Conservation (phyloP, 176 grass and related monocot species). For the Oryza glaberrima region DNA sequence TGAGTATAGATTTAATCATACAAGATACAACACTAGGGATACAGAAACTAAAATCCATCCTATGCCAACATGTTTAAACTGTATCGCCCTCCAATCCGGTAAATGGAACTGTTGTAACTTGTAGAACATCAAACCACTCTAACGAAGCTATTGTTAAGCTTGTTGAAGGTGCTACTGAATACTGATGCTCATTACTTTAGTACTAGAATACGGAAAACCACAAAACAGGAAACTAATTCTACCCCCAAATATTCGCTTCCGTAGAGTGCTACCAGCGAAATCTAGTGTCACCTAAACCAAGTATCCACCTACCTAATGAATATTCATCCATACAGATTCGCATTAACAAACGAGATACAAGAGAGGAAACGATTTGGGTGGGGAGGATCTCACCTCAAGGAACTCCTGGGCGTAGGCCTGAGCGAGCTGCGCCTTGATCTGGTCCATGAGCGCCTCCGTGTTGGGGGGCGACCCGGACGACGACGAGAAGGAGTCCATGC, state of each 20-base stretch:
- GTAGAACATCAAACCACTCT: background rate
- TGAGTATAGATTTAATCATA: no score
- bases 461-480: slow-evolving; percentile 50
- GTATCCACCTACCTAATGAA: background rate
- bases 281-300: background rate
- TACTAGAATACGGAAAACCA: background rate
- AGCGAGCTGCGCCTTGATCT: slow-evolving; percentile 84
- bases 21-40: background rate
- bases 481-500: slow-evolving; percentile 87
- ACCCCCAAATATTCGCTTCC: background rate
- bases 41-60: background rate
- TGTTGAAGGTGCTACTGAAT: background rate
- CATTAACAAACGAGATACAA: background rate
- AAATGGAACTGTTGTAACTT: background rate
- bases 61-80: background rate
- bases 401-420: slow-evolving; percentile 89
- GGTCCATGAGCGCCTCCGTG: slow-evolving; percentile 73
- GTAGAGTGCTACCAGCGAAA: background rate
- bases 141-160: background rate
- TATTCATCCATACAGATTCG: slow-evolving; percentile 5
- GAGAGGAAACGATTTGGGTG: background rate
- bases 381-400: slow-evolving; percentile 56
- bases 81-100: background rate
- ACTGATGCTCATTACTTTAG: background rate
- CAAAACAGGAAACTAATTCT: background rate